These are phyloP conservation scores for Hylodesmum podocarpum DNA, from an alignment of 306 rosid genomes.

Conservation along the genomic window DNA sequence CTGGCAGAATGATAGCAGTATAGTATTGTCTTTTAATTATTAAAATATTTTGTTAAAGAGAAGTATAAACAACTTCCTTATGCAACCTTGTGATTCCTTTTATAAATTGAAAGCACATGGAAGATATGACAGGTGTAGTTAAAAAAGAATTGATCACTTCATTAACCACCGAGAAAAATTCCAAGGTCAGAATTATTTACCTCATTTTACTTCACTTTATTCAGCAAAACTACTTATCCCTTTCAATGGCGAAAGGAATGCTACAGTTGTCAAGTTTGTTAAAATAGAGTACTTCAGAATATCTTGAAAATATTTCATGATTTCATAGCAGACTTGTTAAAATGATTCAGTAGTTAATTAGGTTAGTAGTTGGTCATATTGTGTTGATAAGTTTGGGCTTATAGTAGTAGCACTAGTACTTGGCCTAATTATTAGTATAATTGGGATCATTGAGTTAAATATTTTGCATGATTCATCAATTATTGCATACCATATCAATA, in stretches of 20 bases:
- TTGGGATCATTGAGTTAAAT: neutral
- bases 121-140: neutral
- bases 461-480: neutral
- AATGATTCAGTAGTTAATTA: too few species aligned
- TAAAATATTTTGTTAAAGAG: neutral
- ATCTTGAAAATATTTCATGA: neutral
- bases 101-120: neutral
- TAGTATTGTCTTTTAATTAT: neutral
- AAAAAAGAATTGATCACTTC: too few species aligned
- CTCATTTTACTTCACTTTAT: constrained; percentile 1
- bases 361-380: too few species aligned
- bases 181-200: neutral
- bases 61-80: neutral
- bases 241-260: neutral
- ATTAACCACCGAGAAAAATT: too few species aligned
- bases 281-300: neutral
- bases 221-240: neutral
- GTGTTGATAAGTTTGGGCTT: too few species aligned
- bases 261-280: neutral
- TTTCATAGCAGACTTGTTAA: neutral
- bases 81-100: neutral
- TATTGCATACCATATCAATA: neutral
- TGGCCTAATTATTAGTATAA: neutral
- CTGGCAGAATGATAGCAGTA: neutral
- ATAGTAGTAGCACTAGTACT: neutral